These are phyloP conservation scores for Paramecium pentaurelia DNA, from an alignment of 73 alveolate genomes.

Conservation along the genomic window DNA sequence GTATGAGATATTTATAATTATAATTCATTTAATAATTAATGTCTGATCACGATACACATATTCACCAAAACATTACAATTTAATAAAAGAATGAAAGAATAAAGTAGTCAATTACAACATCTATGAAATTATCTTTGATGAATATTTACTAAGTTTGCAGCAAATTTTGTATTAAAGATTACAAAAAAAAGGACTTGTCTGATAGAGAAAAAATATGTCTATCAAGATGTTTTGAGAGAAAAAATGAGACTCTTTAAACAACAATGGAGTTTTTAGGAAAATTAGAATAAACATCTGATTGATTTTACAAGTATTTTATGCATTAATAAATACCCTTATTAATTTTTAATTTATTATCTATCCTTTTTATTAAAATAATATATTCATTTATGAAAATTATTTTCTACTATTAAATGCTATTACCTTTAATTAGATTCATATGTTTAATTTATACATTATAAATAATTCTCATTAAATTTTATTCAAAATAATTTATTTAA, in stretches of 20 bases:
- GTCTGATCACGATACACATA: constrained; percentile 26
- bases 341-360: background rate
- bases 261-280: constrained; percentile 34
- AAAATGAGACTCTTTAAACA: background rate
- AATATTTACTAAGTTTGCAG: background rate
- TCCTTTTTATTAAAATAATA: background rate
- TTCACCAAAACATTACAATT: background rate
- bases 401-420: background rate
- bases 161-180: constrained; percentile 27
- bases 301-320: background rate
- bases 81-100: constrained; percentile 18
- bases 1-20: background rate
- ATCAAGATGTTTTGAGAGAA: constrained; percentile 28
- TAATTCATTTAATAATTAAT: constrained; percentile 30
- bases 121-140: background rate
- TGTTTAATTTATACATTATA: background rate
- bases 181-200: background rate
- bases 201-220: constrained; percentile 21
- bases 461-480: background rate
- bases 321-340: background rate
- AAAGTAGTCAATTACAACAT: background rate
- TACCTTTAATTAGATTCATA: background rate
- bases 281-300: background rate
- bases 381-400: background rate
- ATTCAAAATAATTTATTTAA: background rate